These are phyloP conservation scores for Pyrenophora graminea DNA, from an alignment of 2,329 filamentous ascomycete genomes.

Conservation along the genomic window DNA sequence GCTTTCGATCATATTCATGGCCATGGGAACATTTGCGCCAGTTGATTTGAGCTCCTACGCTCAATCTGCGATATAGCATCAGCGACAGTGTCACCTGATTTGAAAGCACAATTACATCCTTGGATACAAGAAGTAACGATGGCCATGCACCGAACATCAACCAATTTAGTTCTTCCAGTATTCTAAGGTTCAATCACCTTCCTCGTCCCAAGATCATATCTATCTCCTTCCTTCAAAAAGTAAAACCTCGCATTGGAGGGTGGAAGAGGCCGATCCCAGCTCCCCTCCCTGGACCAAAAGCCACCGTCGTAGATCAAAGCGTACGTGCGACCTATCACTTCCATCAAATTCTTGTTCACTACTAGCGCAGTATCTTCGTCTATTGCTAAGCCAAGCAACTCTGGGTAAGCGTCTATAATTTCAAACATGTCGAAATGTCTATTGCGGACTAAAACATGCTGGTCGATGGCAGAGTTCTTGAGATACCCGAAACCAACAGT, in stretches of 20 bases:
- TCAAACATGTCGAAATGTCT: conserved; percentile 35
- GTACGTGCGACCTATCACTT: conserved; percentile 34
- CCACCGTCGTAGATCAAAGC: conserved; percentile 30
- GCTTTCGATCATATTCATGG: conserved; percentile 44
- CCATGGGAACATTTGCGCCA: background rate
- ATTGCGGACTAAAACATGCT: conserved; percentile 32
- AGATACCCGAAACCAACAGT: conserved; percentile 33
- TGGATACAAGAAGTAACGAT: too few relatives aligned
- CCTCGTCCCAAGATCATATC: conserved; percentile 24
- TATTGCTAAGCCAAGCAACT: conserved; percentile 28
- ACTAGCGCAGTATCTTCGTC: conserved; percentile 33
- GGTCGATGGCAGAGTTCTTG: conserved; percentile 32
- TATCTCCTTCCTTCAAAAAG: conserved; percentile 26
- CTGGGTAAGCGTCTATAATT: conserved; percentile 24
- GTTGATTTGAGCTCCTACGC: background rate
- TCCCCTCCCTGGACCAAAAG: conserved; percentile 34
- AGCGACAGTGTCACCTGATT: too few relatives aligned
- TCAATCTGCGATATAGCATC: too few relatives aligned
- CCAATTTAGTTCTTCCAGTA: too few relatives aligned
- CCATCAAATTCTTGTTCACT: conserved; percentile 27
- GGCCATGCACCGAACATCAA: too few relatives aligned
- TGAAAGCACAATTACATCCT: too few relatives aligned
- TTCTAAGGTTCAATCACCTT: conserved; percentile 14
- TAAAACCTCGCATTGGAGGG: conserved; percentile 25
- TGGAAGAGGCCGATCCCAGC: conserved; percentile 20